Conservation (phyloP, 2,329 filamentous ascomycete genomes). For the Alternaria triticina region DNA sequence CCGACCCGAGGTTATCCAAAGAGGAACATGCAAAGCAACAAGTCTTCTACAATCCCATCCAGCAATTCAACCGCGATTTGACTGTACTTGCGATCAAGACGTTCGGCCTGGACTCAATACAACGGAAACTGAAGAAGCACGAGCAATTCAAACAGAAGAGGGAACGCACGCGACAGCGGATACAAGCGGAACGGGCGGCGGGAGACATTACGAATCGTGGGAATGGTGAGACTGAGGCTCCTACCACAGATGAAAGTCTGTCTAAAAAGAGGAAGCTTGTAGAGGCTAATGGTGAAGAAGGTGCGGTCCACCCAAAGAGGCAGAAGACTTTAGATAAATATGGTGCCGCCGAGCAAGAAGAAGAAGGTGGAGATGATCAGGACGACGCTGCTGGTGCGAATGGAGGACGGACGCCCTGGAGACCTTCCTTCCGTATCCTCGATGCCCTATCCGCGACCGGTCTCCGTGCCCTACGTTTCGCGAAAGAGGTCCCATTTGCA, state of each 20-base stretch:
- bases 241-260: slow-evolving; percentile 8
- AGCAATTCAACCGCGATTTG: slow-evolving; percentile 97
- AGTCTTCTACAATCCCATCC: slow-evolving; percentile 98
- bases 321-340: slow-evolving; percentile 27
- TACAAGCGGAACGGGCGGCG: slow-evolving; percentile 13
- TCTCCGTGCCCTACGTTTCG: slow-evolving; percentile 87
- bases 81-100: slow-evolving; percentile 91
- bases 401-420: slow-evolving; percentile 25
- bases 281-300: slow-evolving; percentile 17
- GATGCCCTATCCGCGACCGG: slow-evolving; percentile 95
- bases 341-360: slow-evolving; percentile 14
- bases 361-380: neutral
- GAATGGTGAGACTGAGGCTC: neutral
- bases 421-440: slow-evolving; percentile 66
- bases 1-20: slow-evolving; percentile 56
- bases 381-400: slow-evolving; percentile 1
- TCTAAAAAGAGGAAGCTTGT: slow-evolving; percentile 36
- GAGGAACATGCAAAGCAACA: slow-evolving; percentile 66
- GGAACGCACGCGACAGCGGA: slow-evolving; percentile 30
- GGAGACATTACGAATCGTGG: slow-evolving; percentile 2
- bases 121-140: slow-evolving; percentile 55
- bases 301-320: slow-evolving; percentile 31
- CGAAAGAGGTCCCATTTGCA: slow-evolving; percentile 84
- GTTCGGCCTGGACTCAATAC: slow-evolving; percentile 73
- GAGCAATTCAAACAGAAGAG: slow-evolving; percentile 50